phyloP scores from a whole-genome alignment of 1,284 basidiomycete species.

The Trichosporon sp. region DNA sequence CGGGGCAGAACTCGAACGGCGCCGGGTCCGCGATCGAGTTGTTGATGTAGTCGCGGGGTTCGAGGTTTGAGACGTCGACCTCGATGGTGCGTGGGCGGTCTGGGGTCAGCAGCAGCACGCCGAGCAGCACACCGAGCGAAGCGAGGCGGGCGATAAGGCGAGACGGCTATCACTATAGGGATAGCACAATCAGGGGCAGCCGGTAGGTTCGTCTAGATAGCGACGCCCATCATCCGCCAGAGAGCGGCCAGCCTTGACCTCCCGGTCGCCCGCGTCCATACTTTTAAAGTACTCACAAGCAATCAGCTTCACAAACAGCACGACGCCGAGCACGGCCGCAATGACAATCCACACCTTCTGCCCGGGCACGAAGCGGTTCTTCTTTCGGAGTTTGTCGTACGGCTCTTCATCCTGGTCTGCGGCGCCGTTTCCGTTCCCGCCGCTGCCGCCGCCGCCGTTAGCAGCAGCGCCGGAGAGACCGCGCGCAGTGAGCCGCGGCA shows the following conservation, averaged over 20 bases:
- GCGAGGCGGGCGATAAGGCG: background rate
- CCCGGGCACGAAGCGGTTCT: slow-evolving; percentile 5
- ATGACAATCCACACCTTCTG: slow-evolving; percentile 38
- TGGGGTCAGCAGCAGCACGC: too few species aligned
- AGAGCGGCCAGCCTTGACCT: too few species aligned
- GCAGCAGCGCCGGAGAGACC: background rate
- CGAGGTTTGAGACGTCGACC: slow-evolving; percentile 25
- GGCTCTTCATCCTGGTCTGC: background rate
- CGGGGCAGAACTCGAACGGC: slow-evolving; percentile 86
- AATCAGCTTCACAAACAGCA: slow-evolving; percentile 34
- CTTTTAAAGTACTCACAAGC: slow-evolving; percentile 40
- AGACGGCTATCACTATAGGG: too few species aligned
- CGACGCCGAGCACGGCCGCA: slow-evolving; percentile 27
- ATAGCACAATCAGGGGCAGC: too few species aligned
- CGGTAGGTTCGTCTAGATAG: too few species aligned
- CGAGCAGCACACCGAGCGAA: background rate
- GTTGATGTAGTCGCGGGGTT: slow-evolving; percentile 52
- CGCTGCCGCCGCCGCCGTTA: background rate
- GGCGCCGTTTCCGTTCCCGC: background rate
- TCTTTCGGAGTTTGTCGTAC: background rate
- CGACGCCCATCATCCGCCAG: too few species aligned
- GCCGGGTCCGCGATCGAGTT: slow-evolving; percentile 55
- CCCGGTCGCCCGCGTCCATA: too few species aligned
- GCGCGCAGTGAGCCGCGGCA: background rate
- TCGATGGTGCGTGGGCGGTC: background rate